Evolutionary conservation across 1,284 basidiomycete genomes (phyloP).

Genomic region (Apiotrichum gracile): DNA sequence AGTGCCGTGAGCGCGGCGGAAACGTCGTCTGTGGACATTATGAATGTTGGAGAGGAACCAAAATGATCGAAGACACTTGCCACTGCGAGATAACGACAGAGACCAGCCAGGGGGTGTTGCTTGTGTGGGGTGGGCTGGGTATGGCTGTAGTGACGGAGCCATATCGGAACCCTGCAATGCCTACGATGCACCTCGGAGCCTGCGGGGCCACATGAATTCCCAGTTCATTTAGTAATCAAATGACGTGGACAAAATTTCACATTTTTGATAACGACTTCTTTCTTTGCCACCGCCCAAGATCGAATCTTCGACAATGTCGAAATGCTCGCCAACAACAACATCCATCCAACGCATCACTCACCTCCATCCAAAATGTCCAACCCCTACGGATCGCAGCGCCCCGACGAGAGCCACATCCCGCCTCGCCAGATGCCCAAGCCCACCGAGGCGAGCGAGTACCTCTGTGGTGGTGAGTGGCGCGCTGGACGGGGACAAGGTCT

Average conservation of each 20-base stretch:
- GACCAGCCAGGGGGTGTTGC: too few relatives aligned
- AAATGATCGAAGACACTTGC: too few relatives aligned
- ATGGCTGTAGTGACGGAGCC: too few relatives aligned
- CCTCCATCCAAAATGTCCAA: conserved; percentile 30
- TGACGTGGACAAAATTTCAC: neutral
- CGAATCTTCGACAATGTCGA: neutral
- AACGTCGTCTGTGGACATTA: conserved; percentile 27
- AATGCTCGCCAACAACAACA: neutral
- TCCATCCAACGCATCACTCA: neutral
- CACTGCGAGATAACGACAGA: too few relatives aligned
- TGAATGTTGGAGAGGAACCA: neutral
- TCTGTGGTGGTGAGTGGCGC: conserved; percentile 73
- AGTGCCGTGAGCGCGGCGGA: conserved; percentile 32
- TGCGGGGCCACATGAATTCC: neutral
- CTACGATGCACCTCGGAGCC: too few relatives aligned
- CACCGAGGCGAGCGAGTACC: conserved; percentile 70
- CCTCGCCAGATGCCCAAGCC: conserved; percentile 27
- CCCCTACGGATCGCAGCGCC: conserved; percentile 31
- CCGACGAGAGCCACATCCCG: conserved; percentile 30
- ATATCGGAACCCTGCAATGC: too few relatives aligned
- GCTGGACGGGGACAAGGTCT: too few relatives aligned
- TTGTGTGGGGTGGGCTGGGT: too few relatives aligned
- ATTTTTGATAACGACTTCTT: neutral
- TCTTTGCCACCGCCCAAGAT: neutral
- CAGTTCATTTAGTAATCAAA: neutral